Conservation (phyloP, 192 early-diverging fungal genomes). For the Endogone sp. region DNA sequence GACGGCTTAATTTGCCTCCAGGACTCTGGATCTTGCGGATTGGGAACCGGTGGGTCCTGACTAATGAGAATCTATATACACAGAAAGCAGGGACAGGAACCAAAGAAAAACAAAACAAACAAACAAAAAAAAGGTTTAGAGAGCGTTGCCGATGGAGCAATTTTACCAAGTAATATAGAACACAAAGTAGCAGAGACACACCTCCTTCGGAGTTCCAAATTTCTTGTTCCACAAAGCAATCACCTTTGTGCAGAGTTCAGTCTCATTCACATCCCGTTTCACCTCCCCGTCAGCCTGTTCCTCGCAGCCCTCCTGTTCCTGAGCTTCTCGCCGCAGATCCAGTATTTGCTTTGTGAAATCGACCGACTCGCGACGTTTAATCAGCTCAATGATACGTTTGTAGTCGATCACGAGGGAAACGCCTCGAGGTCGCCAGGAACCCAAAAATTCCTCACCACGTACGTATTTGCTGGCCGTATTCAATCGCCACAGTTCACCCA, state of each 20-base stretch:
- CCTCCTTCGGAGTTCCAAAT: conserved; percentile 34
- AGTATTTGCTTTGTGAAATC: conserved; percentile 36
- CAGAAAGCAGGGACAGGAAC: conserved; percentile 10
- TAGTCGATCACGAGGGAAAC: conserved; percentile 59
- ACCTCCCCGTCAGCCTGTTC: conserved; percentile 11
- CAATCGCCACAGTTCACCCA: conserved; percentile 63
- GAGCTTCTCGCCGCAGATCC: not conserved
- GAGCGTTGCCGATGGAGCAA: not conserved
- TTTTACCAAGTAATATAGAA: not conserved
- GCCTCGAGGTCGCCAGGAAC: conserved; percentile 64
- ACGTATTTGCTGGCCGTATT: conserved; percentile 66
- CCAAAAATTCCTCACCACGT: conserved; percentile 67
- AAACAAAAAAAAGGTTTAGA: conserved; percentile 8
- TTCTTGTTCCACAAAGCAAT: conserved; percentile 22
- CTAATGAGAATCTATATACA: conserved; percentile 33
- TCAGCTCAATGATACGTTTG: conserved; percentile 24
- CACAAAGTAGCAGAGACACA: too few species aligned
- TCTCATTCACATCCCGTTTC: conserved; percentile 8
- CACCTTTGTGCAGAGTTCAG: conserved; percentile 16
- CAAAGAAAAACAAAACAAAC: conserved; percentile 5
- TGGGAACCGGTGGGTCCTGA: conserved; percentile 38
- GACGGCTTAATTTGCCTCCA: conserved; percentile 9
- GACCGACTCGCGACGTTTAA: conserved; percentile 36
- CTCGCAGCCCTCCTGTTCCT: conserved; percentile 4
- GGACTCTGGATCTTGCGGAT: conserved; percentile 22